Percentiles rank a stretch among this genome's conserved stretches.
Evolutionary conservation across 106 monocot genomes (phyloP).

Genomic region (Phalaenopsis aphrodite): DNA sequence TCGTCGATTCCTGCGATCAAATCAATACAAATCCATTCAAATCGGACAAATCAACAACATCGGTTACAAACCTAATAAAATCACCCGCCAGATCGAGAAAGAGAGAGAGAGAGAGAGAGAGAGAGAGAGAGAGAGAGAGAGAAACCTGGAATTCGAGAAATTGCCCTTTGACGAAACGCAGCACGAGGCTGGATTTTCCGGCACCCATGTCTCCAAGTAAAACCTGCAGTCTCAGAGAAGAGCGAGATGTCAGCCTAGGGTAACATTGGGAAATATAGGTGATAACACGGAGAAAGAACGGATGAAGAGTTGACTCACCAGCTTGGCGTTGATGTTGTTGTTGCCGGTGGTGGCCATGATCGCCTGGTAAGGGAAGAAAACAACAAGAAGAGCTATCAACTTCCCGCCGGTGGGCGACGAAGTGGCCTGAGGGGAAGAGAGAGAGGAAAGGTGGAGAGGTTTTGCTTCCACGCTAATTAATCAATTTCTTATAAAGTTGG

Average conservation of each 20-base stretch:
- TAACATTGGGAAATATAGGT: not conserved
- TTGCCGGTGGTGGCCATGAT: slow-evolving; percentile 63
- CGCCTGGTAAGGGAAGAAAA: not conserved
- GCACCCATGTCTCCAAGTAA: slow-evolving; percentile 93
- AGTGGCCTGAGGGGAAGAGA: not conserved
- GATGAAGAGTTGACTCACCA: slow-evolving; percentile 25
- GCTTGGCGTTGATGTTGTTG: slow-evolving; percentile 74
- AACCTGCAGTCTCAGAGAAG: slow-evolving; percentile 35
- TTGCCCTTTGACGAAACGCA: slow-evolving; percentile 96
- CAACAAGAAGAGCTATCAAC: not conserved
- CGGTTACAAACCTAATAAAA: not conserved
- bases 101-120: not conserved
- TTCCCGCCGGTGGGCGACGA: not conserved
- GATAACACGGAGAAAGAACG: no score
- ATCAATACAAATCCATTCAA: not conserved
- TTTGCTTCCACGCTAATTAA: not conserved
- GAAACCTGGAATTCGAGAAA: slow-evolving; percentile 89
- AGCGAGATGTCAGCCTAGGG: not conserved
- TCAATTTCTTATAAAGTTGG: not conserved
- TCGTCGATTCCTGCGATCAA: slow-evolving; percentile 77
- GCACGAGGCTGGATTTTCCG: slow-evolving; percentile 93
- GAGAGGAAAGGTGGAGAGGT: not conserved
- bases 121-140: not conserved
- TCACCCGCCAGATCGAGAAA: not conserved
- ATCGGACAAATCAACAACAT: not conserved